phyloP scores from a whole-genome alignment of 139 green algal genomes.

The Micractinium conductrix region DNA sequence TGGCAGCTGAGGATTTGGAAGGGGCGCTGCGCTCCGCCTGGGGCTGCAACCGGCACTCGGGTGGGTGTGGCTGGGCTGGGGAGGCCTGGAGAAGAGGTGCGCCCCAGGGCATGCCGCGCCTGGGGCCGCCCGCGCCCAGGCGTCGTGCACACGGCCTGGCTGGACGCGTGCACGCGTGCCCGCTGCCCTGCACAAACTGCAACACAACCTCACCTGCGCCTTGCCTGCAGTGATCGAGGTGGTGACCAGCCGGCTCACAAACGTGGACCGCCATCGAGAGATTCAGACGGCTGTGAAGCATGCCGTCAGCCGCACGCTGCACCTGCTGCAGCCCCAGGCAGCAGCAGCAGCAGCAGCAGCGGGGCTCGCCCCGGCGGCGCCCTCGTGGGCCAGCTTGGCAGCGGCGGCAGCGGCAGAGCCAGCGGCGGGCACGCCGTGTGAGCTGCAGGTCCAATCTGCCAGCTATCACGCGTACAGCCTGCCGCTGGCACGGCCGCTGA shows the following conservation, averaged over 20 bases:
- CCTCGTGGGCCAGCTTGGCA: too few species aligned
- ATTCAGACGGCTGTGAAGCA: slow-evolving; percentile 60
- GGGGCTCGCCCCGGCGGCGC: too few species aligned
- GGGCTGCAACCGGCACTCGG: slow-evolving; percentile 78
- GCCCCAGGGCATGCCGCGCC: too few species aligned
- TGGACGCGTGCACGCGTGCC: neutral
- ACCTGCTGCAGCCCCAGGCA: slow-evolving; percentile 20
- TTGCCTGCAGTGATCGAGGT: slow-evolving; percentile 80
- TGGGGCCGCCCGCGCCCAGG: too few species aligned
- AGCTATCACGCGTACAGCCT: slow-evolving; percentile 57
- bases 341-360: slow-evolving; percentile 3
- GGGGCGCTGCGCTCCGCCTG: slow-evolving; percentile 79
- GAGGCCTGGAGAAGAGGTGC: neutral
- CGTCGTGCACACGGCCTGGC: too few species aligned
- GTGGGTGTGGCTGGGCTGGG: neutral
- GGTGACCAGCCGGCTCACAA: slow-evolving; percentile 67
- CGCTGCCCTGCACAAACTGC: neutral
- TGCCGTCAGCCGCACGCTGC: slow-evolving; percentile 38
- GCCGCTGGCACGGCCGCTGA: slow-evolving; percentile 69
- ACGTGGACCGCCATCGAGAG: slow-evolving; percentile 76
- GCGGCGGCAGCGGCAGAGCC: neutral
- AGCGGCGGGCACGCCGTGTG: neutral
- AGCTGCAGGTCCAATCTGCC: slow-evolving; percentile 3
- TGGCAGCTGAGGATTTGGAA: slow-evolving; percentile 55
- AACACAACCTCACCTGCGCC: neutral